These are phyloP conservation scores for Hansenula anomala DNA, from an alignment of 1,139 yeast species.

Conservation along the genomic window DNA sequence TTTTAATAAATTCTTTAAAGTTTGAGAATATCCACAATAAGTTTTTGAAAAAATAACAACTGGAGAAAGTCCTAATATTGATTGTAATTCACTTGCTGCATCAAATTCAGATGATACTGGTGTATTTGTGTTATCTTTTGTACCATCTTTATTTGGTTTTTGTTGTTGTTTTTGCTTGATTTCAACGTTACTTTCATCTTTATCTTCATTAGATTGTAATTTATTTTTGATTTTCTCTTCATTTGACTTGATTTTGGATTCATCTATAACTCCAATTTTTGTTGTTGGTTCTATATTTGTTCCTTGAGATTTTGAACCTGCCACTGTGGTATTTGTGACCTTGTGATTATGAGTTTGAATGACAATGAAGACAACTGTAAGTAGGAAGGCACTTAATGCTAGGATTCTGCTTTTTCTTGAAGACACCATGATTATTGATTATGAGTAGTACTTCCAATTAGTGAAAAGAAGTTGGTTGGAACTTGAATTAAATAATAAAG, in stretches of 20 bases:
- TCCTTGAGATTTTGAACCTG: not conserved
- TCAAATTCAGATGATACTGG: constrained; percentile 37
- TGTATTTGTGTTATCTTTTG: constrained; percentile 2
- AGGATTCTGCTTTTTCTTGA: constrained; percentile 19
- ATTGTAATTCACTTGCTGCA: constrained; percentile 55
- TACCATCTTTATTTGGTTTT: not conserved
- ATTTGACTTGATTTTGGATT: constrained; percentile 15
- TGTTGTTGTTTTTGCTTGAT: not conserved
- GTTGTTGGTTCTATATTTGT: constrained; percentile 12
- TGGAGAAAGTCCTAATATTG: constrained; percentile 60
- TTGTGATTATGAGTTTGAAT: constrained; percentile 11
- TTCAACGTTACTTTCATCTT: constrained; percentile 1
- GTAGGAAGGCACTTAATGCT: constrained; percentile 18
- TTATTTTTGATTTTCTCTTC: constrained; percentile 17
- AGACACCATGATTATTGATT: constrained; percentile 10
- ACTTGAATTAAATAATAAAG: too few species aligned
- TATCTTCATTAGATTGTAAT: not conserved
- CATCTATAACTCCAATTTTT: constrained; percentile 14
- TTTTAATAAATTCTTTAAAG: constrained; percentile 59
- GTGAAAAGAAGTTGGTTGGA: too few species aligned
- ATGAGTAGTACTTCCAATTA: too few species aligned
- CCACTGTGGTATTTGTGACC: not conserved
- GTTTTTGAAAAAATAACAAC: constrained; percentile 69
- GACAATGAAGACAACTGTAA: constrained; percentile 16
- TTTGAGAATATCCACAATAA: constrained; percentile 70